These are phyloP conservation scores for Basidioascus undulatus DNA, from an alignment of 768 basidiomycete species.

Conservation along the genomic window DNA sequence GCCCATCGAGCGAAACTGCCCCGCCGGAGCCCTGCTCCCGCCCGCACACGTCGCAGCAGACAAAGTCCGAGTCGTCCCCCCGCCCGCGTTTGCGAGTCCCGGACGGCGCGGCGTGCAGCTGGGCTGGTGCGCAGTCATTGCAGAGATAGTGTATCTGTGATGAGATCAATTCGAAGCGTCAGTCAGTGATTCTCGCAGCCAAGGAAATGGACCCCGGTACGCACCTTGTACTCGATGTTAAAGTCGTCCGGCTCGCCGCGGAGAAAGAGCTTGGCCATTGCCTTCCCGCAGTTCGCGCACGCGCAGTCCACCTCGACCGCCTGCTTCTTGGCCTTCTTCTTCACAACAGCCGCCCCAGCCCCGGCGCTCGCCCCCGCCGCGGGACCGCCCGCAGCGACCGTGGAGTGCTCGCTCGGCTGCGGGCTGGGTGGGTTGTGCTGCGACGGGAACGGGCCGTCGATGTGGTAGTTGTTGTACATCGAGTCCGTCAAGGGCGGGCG, in stretches of 20 bases:
- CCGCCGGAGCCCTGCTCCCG: slow-evolving; percentile 5
- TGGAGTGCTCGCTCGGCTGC: no score
- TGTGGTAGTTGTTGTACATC: no score
- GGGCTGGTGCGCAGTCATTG: neutral
- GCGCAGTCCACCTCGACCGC: neutral
- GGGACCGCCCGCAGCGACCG: no score
- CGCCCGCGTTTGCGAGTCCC: slow-evolving; percentile 5
- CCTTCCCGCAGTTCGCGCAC: slow-evolving; percentile 4
- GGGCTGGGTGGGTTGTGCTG: no score
- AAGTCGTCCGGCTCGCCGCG: slow-evolving; percentile 9
- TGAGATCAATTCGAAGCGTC: neutral
- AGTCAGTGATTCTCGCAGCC: neutral
- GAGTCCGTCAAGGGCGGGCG: no score
- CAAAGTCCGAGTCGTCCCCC: neutral
- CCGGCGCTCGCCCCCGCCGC: no score
- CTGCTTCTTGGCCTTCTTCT: no score
- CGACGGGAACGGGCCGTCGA: no score
- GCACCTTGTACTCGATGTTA: slow-evolving; percentile 5
- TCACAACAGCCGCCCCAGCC: no score
- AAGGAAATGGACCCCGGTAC: slow-evolving; percentile 1
- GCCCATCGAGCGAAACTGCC: slow-evolving; percentile 1
- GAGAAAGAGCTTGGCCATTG: slow-evolving; percentile 7
- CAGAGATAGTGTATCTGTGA: neutral
- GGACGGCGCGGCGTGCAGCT: neutral
- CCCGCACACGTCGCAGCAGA: slow-evolving; percentile 7